Evolutionary conservation across 140 eudicot species (phyloP), one percentile per base, ranked within the genome.

Genomic region (Cichorium intybus): DNA sequence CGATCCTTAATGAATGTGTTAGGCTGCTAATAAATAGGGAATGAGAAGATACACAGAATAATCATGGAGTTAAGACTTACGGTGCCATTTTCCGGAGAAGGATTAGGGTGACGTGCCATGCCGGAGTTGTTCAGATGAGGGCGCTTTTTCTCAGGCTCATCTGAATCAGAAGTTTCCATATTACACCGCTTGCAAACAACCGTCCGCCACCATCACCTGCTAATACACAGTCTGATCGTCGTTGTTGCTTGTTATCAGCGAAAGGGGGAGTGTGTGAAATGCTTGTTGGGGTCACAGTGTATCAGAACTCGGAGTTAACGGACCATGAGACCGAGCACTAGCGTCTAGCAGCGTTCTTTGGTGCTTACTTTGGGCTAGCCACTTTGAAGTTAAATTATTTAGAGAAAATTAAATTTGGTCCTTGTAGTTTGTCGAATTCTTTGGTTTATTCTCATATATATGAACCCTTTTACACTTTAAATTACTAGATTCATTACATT

Each of bases 61-160:
- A 17, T n/a, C 6, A 67, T 10, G 8, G 29, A 16, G 60, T 17
- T 14, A 15, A 60, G 55, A 64, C 73, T 66, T 79, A 88, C 96
- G 43, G 84, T 78, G 65, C 71, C 62, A 43, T 81, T 84, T 59
- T 85, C 88, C 16, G 85, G 86, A 62, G 95, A 77, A 73, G 87
- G 47, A 35, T 64, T 59, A 23, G 90, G 79, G 74, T 80, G 83
- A 58, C 97, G 97, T 72, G 96, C 95, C 95, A 88, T 85, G 12
- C 73, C 35, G 31, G 62, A 16, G 64, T 69, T 56, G 80, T 77
- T 71, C 71, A 77, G 79, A 67, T 80, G 95, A 64, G 83, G 87
- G 11, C 89, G 83, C 69, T 90, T 90, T 64, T 77, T 83, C 12
- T 81, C 80, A 10, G 92, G 95, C 74, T 84, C 93, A 59, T 75